Base-by-base conservation (phyloP, 495 filamentous ascomycete genomes). In the Extremus antarcticus region DNA sequence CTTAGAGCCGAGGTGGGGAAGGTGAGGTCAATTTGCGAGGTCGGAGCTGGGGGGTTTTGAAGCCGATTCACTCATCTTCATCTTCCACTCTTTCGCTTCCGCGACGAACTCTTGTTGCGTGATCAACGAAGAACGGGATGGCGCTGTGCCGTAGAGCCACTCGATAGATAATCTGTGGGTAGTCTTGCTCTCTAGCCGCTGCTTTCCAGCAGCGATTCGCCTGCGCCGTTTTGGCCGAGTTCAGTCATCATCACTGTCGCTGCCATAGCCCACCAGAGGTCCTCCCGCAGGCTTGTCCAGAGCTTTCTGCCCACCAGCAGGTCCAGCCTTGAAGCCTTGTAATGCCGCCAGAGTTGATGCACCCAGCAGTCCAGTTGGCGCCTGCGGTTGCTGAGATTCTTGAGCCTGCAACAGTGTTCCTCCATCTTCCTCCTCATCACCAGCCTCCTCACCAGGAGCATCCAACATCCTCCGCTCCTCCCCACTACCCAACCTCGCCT, bases 211-310 rank as follows among this genome's bases (percentile, higher is more conserved):
- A n/a, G n/a, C n/a, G n/a, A n/a, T n/a, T n/a, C n/a, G n/a, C n/a
- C n/a, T n/a, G n/a, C n/a, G n/a, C n/a, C n/a, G n/a, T n/a, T n/a
- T n/a, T n/a, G n/a, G n/a, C n/a, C 29, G 41, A 7, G 10, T 40
- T 65, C 62, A 70, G 48, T 71, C 69, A 29, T 78, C 81, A 60
- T 95, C 90, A 65, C 88, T 87, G 70, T 95, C 91, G 70, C 90
- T 95, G 32, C 83, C 91, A 64, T 97, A 97, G 10, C 78, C 85
- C 10, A 95, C 90, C 63, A 97, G 73, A 11, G 88, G 86, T 16
- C 88, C 88, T 50, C 76, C 68, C 10, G 75, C 70, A 35, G 29
- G 13, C 51, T 63, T 70, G 3, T 35, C 76, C 71, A 58, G 72
- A 68, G 23, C 78, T 69, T 57, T 55, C 47, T 48, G 47, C 50